A percentile compares a stretch with the other conserved stretches of the same genome.
These are phyloP conservation scores for Phascolomyces articulosus DNA, from an alignment of 371 early-diverging fungal species.

Conservation along the genomic window DNA sequence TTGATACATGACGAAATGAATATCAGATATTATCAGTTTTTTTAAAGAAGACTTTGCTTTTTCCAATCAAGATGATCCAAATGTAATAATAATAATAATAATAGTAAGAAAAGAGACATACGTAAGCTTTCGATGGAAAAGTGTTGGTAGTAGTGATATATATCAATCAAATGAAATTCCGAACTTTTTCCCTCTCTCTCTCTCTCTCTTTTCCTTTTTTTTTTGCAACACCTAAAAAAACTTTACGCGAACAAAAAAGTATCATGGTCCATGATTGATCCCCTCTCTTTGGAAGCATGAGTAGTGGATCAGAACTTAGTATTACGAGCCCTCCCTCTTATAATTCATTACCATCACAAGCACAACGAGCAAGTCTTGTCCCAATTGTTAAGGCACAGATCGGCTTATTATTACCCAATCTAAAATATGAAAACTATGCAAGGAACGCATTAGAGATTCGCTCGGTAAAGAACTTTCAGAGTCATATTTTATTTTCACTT, in stretches of 20 bases:
- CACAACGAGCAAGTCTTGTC: constrained; percentile 50
- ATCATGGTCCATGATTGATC: constrained; percentile 6
- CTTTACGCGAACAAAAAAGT: background rate
- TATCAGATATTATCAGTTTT: too few species aligned
- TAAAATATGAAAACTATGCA: constrained; percentile 56
- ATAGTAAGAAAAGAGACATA: too few species aligned
- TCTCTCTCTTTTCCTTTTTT: background rate
- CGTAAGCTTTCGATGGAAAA: too few species aligned
- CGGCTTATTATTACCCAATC: constrained; percentile 53
- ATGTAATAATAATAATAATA: too few species aligned
- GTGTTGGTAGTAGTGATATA: too few species aligned
- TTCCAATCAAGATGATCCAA: too few species aligned
- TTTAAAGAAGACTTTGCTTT: too few species aligned
- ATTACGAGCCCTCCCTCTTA: constrained; percentile 29
- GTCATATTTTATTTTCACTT: background rate
- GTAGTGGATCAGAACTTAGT: constrained; percentile 35
- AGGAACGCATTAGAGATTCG: constrained; percentile 55
- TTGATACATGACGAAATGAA: too few species aligned
- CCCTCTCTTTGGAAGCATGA: constrained; percentile 29
- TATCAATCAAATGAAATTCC: too few species aligned
- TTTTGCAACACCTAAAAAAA: background rate
- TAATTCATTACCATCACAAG: constrained; percentile 26
- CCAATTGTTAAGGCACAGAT: constrained; percentile 69
- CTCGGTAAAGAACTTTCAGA: constrained; percentile 44
- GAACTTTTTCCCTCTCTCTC: too few species aligned